These are phyloP conservation scores for Alternaria hordeiaustralica DNA, from an alignment of 2,329 filamentous ascomycete genomes.

Conservation along the genomic window DNA sequence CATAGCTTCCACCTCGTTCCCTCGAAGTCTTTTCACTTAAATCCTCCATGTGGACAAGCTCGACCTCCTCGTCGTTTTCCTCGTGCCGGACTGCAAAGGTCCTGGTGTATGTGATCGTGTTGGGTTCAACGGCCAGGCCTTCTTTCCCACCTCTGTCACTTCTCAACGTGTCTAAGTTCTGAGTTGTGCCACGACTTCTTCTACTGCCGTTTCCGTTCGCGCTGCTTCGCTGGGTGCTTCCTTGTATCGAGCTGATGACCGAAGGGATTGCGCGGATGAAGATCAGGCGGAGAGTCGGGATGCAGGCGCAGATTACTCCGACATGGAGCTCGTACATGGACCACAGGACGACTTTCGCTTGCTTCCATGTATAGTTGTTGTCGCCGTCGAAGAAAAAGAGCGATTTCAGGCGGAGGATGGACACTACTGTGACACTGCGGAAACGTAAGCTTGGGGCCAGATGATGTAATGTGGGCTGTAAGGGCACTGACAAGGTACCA, in stretches of 20 bases:
- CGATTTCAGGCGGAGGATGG: conserved; percentile 49
- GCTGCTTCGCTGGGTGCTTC: background rate
- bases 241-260: conserved; percentile 37
- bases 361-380: conserved; percentile 46
- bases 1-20: background rate
- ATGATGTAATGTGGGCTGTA: background rate
- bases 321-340: conserved; percentile 24
- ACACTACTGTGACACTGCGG: conserved; percentile 40
- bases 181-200: conserved; percentile 23
- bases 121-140: background rate
- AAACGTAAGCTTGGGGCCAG: background rate
- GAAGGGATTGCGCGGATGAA: conserved; percentile 40
- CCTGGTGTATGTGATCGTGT: conserved; percentile 8
- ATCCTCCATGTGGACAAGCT: background rate
- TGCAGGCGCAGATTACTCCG: conserved; percentile 51
- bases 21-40: background rate
- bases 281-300: conserved; percentile 48
- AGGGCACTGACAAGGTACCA: conserved; percentile 24
- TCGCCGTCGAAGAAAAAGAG: conserved; percentile 51
- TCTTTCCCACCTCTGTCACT: background rate
- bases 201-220: conserved; percentile 1
- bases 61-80: conserved; percentile 3
- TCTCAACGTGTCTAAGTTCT: conserved; percentile 5
- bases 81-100: conserved; percentile 8
- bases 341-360: conserved; percentile 23